phyloP scores from a whole-genome alignment of 2,329 filamentous ascomycete species.

The Penicillium sp. region DNA sequence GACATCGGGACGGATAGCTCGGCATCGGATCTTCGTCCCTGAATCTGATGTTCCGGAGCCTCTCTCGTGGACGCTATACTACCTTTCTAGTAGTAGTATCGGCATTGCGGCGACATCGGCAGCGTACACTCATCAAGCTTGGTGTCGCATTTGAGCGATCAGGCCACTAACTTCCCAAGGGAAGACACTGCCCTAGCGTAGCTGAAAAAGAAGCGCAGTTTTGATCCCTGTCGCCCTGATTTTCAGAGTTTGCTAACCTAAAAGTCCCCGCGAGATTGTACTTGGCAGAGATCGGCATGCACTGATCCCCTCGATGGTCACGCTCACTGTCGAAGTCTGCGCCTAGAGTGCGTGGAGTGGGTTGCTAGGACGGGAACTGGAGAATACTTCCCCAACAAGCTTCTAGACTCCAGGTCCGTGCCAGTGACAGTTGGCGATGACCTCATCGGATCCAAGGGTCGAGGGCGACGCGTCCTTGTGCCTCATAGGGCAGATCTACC shows the following conservation, averaged over 20 bases:
- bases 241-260: conserved; percentile 6
- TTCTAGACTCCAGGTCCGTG: conserved; percentile 2
- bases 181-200: background rate
- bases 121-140: background rate
- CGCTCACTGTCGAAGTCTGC: background rate
- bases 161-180: background rate
- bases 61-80: background rate
- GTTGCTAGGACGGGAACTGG: background rate
- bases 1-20: background rate
- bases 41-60: background rate
- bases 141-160: background rate
- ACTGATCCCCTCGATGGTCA: background rate
- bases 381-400: background rate
- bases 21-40: background rate
- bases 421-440: conserved; percentile 15
- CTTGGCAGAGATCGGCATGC: background rate
- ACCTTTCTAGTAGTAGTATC: background rate
- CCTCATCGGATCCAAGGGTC: conserved; percentile 9
- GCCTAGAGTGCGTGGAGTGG: background rate
- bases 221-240: background rate
- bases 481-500: background rate
- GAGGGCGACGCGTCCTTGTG: background rate
- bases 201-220: background rate
- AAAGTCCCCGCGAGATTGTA: background rate
- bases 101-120: background rate